Base-by-base conservation (phyloP, 352 stramenopile species). In the Phytophthora citricola region DNA sequence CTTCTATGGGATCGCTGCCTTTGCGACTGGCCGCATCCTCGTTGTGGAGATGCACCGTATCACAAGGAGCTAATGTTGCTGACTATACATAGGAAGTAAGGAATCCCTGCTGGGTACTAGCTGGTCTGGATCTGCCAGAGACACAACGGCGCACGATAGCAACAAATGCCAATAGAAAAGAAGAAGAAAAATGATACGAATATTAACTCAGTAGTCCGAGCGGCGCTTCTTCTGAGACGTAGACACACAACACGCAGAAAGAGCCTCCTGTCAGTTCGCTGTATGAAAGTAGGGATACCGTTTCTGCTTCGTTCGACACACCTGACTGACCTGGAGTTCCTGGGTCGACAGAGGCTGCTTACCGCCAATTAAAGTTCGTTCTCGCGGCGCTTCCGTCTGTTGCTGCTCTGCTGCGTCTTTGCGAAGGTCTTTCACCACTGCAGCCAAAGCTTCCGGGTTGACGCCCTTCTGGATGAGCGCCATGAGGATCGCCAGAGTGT, bases 391-490 rank as follows among this genome's bases (percentile, higher is more conserved):
- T 57, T 76, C 62, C 29, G 31, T 49, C 53, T 66, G 58, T 17
- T 64, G 54, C 24, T 70, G 63, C 17, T 66, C 73, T 20, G 74
- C 76, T 38, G 85, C 80, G n/a, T 92, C 83, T 50, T 80, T 86
- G 1, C 87, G 81, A n/a, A 97, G 75, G 22, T 97, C 90, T 73
- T 94, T 93, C n/a, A 97, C 89, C 14, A 97, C 90, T 29, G 80
- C 75, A 22, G 92, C 92, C 7, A 97, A 73, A 26, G 89, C 89
- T 57, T 97, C 92, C 0, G 92, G 92, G 73, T 97, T 96, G 24
- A 97, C 91, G 58, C 92, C 92, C 53, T 92, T 93, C 66, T 97
- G 85, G 49, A 95, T 78, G 22, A 97, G 78, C 46, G 87, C 78
- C 66, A 97, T 84, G 58, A 97, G 74, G 64, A 97, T 94, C 56